Percentiles rank a stretch among this genome's conserved stretches.
Evolutionary conservation across 2,329 filamentous ascomycete species (phyloP).

Genomic region (Aspergillus tubingensis): DNA sequence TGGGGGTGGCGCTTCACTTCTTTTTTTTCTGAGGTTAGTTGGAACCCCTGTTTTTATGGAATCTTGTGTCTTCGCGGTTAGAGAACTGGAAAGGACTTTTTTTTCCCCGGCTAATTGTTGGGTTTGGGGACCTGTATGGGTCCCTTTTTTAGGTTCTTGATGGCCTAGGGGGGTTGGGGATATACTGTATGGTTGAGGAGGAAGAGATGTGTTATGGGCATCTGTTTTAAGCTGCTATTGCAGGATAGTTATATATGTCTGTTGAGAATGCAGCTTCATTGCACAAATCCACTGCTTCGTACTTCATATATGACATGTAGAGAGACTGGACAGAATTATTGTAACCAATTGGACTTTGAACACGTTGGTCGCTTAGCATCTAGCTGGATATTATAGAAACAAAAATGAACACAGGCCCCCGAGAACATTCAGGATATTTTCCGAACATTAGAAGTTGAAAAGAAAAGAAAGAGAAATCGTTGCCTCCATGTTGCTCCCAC

Average conservation of each 20-base stretch:
- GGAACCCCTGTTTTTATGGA: conserved; percentile 20
- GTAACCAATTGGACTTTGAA: conserved; percentile 15
- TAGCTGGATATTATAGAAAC: conserved; percentile 24
- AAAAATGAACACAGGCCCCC: conserved; percentile 10
- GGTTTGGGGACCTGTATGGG: conserved; percentile 24
- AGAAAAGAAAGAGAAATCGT: conserved; percentile 30
- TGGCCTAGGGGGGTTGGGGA: neutral
- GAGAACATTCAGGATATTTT: conserved; percentile 26
- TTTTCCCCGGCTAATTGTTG: conserved; percentile 37
- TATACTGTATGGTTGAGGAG: neutral
- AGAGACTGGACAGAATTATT: neutral
- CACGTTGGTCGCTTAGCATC: conserved; percentile 21
- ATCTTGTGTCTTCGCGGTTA: neutral
- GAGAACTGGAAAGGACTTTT: conserved; percentile 27
- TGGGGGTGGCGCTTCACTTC: conserved; percentile 71
- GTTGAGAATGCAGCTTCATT: neutral
- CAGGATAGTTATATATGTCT: neutral
- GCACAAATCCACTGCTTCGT: neutral
- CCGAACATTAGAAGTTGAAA: conserved; percentile 20
- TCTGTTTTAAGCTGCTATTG: neutral
- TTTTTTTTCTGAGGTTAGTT: conserved; percentile 54
- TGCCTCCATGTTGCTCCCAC: conserved; percentile 53
- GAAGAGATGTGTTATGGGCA: neutral
- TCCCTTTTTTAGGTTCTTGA: conserved; percentile 5
- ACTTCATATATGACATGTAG: neutral